Percentiles rank a stretch among this genome's conserved stretches.
Conservation (phyloP, 345 rosid species). For the Draba incana region DNA sequence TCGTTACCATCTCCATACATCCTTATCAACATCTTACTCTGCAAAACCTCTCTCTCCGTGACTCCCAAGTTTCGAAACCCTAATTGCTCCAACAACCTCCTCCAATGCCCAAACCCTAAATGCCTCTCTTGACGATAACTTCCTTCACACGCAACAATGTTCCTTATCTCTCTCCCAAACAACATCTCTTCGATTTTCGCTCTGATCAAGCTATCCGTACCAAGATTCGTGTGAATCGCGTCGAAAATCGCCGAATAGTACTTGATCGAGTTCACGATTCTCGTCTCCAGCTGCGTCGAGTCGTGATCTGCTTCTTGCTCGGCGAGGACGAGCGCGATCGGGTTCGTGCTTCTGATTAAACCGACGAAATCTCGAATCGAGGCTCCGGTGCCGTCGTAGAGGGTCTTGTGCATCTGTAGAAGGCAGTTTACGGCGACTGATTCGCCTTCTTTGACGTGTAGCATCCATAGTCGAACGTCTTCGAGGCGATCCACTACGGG, state of each 20-base stretch:
- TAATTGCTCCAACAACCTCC: conserved; percentile 77
- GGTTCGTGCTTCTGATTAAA: conserved; percentile 84
- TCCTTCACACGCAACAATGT: conserved; percentile 89
- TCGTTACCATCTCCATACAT: conserved; percentile 58
- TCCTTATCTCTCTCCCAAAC: conserved; percentile 82
- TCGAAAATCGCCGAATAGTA: conserved; percentile 85
- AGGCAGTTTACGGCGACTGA: conserved; percentile 80
- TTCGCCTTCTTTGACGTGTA: conserved; percentile 92
- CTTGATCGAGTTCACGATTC: conserved; percentile 73
- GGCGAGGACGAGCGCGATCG: conserved; percentile 60
- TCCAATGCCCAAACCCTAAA: conserved; percentile 66
- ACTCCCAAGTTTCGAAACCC: conserved; percentile 65
- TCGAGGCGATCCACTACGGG: conserved; percentile 95
- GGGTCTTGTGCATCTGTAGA: conserved; percentile 86
- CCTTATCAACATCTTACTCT: conserved; percentile 82
- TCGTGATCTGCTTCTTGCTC: conserved; percentile 89
- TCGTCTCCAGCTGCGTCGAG: conserved; percentile 51
- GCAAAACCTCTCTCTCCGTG: conserved; percentile 75
- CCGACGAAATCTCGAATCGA: conserved; percentile 77
- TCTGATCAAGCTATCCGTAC: conserved; percentile 66
- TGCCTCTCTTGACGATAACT: conserved; percentile 86
- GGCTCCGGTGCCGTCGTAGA: conserved; percentile 68
- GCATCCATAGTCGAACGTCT: conserved; percentile 99
- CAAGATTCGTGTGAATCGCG: conserved; percentile 61
- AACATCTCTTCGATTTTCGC: conserved; percentile 81